Evolutionary conservation across 345 rosid species (phyloP).

Genomic region (Gossypioides kirkii): DNA sequence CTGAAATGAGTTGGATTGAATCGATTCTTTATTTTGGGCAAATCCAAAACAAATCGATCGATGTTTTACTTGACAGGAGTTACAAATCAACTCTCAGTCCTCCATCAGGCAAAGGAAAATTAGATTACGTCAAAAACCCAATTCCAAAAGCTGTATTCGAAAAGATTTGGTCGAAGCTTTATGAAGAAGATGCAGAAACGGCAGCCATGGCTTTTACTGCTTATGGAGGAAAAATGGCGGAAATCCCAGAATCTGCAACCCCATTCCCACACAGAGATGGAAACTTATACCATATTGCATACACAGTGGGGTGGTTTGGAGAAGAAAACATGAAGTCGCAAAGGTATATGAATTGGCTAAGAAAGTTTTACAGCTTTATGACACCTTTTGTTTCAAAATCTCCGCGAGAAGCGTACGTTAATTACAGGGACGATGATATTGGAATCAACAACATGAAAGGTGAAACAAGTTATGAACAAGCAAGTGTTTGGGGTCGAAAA

Average conservation of each 20-base stretch:
- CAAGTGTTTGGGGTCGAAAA: too few relatives aligned
- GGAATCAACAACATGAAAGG: background rate
- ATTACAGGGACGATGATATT: background rate
- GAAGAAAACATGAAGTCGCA: background rate
- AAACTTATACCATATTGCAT: too few relatives aligned
- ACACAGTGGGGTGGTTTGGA: background rate
- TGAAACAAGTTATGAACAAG: background rate
- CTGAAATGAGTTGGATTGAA: conserved; percentile 57
- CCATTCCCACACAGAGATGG: conserved; percentile 63
- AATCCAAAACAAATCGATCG: conserved; percentile 43
- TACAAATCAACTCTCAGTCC: background rate
- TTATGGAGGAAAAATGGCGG: conserved; percentile 68
- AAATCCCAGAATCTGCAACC: conserved; percentile 34
- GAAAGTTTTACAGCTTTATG: background rate
- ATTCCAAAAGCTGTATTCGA: conserved; percentile 31
- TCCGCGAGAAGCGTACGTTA: background rate
- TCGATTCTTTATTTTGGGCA: conserved; percentile 44
- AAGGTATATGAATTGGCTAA: background rate
- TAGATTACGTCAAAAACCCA: conserved; percentile 34
- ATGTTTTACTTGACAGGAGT: conserved; percentile 18
- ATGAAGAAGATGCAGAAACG: conserved; percentile 15
- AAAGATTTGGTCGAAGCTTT: conserved; percentile 29
- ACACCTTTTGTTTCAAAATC: background rate
- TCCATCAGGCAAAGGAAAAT: conserved; percentile 45
- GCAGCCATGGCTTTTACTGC: conserved; percentile 52